Evolutionary conservation across 768 basidiomycete genomes (phyloP).

Genomic region (Chalciporus piperatus): DNA sequence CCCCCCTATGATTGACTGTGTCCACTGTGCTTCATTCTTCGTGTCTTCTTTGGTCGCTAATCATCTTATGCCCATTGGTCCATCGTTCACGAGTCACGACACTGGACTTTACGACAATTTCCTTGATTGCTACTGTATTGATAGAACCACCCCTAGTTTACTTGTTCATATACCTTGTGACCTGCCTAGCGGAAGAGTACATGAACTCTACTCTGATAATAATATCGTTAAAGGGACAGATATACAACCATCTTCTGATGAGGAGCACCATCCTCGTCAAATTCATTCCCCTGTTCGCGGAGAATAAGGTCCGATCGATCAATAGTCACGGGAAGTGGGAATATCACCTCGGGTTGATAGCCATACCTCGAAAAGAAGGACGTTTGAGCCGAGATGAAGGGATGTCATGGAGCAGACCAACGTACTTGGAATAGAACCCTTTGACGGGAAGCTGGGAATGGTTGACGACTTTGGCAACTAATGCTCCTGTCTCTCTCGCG

Average conservation of each 20-base stretch:
- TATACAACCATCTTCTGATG: constrained; percentile 79
- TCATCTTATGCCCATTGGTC: constrained; percentile 16
- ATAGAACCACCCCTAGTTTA: constrained; percentile 35
- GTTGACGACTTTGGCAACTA: constrained; percentile 43
- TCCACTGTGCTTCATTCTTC: constrained; percentile 18
- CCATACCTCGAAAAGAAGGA: constrained; percentile 52
- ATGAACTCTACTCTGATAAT: constrained; percentile 25
- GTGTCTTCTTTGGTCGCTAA: constrained; percentile 32
- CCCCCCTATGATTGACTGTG: constrained; percentile 12
- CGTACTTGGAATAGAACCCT: constrained; percentile 73
- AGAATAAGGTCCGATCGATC: constrained; percentile 20
- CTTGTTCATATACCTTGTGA: constrained; percentile 32
- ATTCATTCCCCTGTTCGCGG: constrained; percentile 57
- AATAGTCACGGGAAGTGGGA: constrained; percentile 15
- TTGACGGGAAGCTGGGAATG: constrained; percentile 73
- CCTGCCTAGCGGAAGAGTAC: constrained; percentile 14
- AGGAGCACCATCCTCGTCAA: constrained; percentile 81
- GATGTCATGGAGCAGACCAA: constrained; percentile 10
- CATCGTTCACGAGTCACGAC: constrained; percentile 25
- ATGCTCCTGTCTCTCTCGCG: constrained; percentile 17
- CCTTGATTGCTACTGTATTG: constrained; percentile 39
- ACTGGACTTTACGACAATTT: constrained; percentile 32
- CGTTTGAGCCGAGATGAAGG: constrained; percentile 12
- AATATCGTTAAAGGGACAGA: constrained; percentile 41
- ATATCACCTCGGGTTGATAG: constrained; percentile 61